phyloP scores from a whole-genome alignment of 1,284 basidiomycete genomes.

The Heterobasidion occidentale region DNA sequence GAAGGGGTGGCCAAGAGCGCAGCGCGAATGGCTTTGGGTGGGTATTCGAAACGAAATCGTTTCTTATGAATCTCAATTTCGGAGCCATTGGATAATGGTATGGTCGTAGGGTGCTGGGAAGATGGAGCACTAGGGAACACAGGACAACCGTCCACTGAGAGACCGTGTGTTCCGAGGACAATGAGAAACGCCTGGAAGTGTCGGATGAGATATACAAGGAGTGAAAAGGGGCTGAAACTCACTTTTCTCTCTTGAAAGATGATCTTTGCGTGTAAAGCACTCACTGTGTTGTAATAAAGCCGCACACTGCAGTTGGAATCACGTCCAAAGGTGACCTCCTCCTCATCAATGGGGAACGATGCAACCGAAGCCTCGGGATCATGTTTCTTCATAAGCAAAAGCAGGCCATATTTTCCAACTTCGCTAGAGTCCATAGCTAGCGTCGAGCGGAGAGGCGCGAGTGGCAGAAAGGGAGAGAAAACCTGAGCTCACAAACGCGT shows the following conservation, averaged over 20 bases:
- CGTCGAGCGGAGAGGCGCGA: background rate
- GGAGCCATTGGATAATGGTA: constrained; percentile 57
- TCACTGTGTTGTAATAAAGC: constrained; percentile 58
- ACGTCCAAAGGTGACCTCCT: constrained; percentile 58
- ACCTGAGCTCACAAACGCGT: background rate
- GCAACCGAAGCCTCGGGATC: constrained; percentile 40
- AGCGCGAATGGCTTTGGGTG: constrained; percentile 61
- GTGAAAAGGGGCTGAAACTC: constrained; percentile 8
- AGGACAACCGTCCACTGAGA: constrained; percentile 51
- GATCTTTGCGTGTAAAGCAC: constrained; percentile 55
- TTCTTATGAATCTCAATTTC: constrained; percentile 61
- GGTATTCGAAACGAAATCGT: constrained; percentile 61
- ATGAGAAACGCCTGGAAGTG: constrained; percentile 50
- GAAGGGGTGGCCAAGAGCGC: constrained; percentile 43
- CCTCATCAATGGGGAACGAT: constrained; percentile 63
- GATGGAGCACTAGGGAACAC: constrained; percentile 40
- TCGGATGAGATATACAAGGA: background rate
- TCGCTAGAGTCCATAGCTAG: constrained; percentile 21
- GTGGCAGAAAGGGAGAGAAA: background rate
- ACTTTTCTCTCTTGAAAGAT: constrained; percentile 61
- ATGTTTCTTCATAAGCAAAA: constrained; percentile 48
- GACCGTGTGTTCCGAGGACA: constrained; percentile 48
- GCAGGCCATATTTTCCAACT: constrained; percentile 52
- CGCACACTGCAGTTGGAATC: constrained; percentile 54
- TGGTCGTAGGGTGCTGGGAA: constrained; percentile 33